phyloP scores from a whole-genome alignment of 2,329 filamentous ascomycete genomes.

The Didymella lethalis region DNA sequence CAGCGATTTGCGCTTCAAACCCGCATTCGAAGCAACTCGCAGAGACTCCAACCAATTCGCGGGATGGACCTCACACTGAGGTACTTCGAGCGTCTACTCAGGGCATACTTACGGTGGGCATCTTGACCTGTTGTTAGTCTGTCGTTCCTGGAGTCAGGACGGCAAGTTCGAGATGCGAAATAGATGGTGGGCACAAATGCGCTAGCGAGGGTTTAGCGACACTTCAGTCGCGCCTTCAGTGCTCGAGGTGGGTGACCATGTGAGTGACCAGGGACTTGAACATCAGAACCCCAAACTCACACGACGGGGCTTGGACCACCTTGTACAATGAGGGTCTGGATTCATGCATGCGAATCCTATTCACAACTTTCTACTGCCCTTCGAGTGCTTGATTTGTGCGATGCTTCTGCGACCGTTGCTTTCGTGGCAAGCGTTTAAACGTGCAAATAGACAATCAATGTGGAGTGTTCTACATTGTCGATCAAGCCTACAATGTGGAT shows the following conservation, averaged over 20 bases:
- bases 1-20: conserved; percentile 99
- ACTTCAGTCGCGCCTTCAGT: conserved; percentile 19
- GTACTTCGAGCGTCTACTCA: conserved; percentile 27
- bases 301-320: not conserved
- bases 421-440: not conserved
- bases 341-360: not conserved
- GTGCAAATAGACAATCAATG: not conserved
- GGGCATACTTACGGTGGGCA: conserved; percentile 59
- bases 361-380: not conserved
- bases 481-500: too few species aligned
- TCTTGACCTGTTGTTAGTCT: conserved; percentile 46
- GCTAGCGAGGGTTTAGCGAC: conserved; percentile 30
- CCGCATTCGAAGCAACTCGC: conserved; percentile 92
- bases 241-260: conserved; percentile 37
- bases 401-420: not conserved
- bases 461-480: not conserved
- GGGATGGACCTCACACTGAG: conserved; percentile 36
- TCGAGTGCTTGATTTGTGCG: not conserved
- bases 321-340: not conserved
- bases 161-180: conserved; percentile 33
- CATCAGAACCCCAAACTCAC: not conserved
- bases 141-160: conserved; percentile 37
- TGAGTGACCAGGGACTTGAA: conserved; percentile 12
- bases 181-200: conserved; percentile 21
- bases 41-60: conserved; percentile 49